phyloP scores from a whole-genome alignment of 257 asterid genomes.

The Solanum virginianum region DNA sequence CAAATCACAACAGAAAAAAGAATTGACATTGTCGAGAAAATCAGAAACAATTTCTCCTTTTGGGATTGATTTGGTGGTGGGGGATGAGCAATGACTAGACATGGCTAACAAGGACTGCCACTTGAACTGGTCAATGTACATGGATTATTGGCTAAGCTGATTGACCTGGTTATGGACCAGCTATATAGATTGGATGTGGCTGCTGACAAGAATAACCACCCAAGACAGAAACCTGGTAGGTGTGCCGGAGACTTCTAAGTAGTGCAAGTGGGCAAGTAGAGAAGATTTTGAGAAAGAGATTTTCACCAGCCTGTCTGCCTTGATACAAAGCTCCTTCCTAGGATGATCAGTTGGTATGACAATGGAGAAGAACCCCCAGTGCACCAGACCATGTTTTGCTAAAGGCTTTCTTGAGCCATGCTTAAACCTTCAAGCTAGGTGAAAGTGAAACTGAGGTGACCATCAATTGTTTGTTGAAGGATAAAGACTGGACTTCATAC shows the following conservation, averaged over 20 bases:
- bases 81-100: background rate
- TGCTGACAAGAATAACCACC: background rate
- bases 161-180: background rate
- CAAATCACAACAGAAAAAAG: background rate
- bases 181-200: background rate
- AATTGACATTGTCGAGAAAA: background rate
- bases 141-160: background rate
- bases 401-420: background rate
- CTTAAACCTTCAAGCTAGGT: background rate
- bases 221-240: background rate
- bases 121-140: background rate
- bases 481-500: no score
- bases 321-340: background rate
- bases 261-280: background rate
- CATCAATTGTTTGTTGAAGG: no score
- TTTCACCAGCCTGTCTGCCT: background rate
- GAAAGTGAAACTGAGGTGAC: background rate
- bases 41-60: background rate
- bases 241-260: background rate
- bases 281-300: background rate
- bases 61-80: background rate
- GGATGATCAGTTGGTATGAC: background rate
- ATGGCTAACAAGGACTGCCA: background rate
- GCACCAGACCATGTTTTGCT: background rate
- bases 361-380: background rate